Base-by-base conservation (phyloP, 345 rosid species). In the Populus tremula region DNA sequence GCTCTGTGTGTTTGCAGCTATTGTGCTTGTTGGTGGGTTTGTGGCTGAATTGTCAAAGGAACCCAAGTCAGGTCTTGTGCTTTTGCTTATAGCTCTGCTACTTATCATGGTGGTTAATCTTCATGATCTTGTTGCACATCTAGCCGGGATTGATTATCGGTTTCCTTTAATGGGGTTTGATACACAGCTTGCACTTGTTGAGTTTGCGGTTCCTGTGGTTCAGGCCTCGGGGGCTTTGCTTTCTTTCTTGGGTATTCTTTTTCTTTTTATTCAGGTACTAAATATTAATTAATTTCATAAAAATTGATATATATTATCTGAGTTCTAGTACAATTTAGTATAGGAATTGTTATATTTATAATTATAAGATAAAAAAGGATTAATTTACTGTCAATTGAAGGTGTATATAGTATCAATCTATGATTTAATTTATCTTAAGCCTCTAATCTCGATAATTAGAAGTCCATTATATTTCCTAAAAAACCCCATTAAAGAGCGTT, bases 101-200 rank as follows among this genome's bases (percentile, higher is more conserved):
- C 79, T 93, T 35, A 86, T 90, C 14, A 69, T 81, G 43, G 83
- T 69, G 1, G 93, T 91, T 10, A 93, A 90, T 67, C 74, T 85
- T 63, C 97, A 92, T 23, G 97, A 93, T 87, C 91, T 93, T 1
- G 20, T 88, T 3, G 99, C 95, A 5, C 98, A 93, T 84, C 89
- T 93, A 3, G 90, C 90, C 8, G 95, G 96, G 53, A 86, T 93
- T 33, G 91, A 92, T 81, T 93, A 81, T 77, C 81, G 92, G 80
- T 68, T 93, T 39, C 67, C 71, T 25, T 81, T 96, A 71, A 71
- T 88, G 88, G 87, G 71, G 76, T 86, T 73, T 71, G 97, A 93
- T 78, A 10, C 80, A n/a, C 98, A 96, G 91, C 87, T 96, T 14
- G 89, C 82, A 6, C 85, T 92, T 8, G 98, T 96, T 14, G 97